phyloP scores from a whole-genome alignment of 2,329 filamentous ascomycete genomes.

The Colletotrichum sp. region DNA sequence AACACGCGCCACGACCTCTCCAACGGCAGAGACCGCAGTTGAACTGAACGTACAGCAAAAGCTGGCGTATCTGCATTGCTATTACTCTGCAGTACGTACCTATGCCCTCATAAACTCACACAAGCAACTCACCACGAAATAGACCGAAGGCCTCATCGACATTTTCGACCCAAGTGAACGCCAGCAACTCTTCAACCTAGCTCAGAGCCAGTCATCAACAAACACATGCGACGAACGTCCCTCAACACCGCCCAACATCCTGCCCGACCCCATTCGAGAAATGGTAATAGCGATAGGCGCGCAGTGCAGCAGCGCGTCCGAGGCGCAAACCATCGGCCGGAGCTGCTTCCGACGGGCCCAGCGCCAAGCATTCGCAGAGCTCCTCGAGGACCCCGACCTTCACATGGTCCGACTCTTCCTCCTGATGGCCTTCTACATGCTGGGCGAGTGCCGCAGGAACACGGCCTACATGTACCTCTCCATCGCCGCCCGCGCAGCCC shows the following conservation, averaged over 20 bases:
- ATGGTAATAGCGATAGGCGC: not conserved
- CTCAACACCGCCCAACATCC: not conserved
- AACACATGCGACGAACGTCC: not conserved
- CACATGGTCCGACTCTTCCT: conserved; percentile 58
- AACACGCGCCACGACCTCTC: not conserved
- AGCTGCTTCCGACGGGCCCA: conserved; percentile 54
- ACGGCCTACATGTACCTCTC: conserved; percentile 59
- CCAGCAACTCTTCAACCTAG: not conserved
- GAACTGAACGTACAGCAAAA: not conserved
- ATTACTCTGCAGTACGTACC: accelerated
- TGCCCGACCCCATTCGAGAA: accelerated
- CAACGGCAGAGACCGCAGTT: not conserved
- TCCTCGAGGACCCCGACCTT: conserved; percentile 60
- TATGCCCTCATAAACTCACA: not conserved
- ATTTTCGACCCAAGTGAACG: not conserved
- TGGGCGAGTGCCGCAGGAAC: conserved; percentile 62
- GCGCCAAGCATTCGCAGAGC: conserved; percentile 50
- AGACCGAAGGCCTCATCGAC: not conserved
- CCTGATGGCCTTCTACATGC: conserved; percentile 65
- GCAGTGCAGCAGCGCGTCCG: conserved; percentile 25
- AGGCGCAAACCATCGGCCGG: conserved; percentile 32
- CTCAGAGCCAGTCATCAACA: not conserved
- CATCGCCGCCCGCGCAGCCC: conserved; percentile 61
- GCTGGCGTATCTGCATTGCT: not conserved
- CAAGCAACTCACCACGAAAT: accelerated